Base-by-base conservation (phyloP, 805 yeast species). In the Wickerhamomyces strasburgensis region DNA sequence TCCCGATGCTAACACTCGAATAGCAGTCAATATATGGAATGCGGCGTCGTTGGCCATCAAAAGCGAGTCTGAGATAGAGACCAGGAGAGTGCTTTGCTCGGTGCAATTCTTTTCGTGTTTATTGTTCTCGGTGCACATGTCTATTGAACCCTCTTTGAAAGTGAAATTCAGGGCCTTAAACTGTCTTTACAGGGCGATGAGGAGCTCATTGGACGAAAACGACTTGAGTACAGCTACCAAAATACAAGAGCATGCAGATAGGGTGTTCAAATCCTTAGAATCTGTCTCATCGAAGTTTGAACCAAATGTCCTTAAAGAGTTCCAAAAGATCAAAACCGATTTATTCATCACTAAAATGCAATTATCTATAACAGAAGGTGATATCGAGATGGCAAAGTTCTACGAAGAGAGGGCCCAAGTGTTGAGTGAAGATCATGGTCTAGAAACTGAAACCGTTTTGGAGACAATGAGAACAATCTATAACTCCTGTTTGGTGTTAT, bases 21-120 rank as follows among this genome's bases (percentile, higher is more conserved):
- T 14, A 21, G 57, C 64, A 1, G 55, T 65, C 11, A 53, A 46
- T 13, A 36, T 65, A 9, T 68, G 73, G 73, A 68, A 68, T 40
- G 34, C 56, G 1, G 40, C 60, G 1, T 42, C 62, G 1, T 35
- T 65, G 11, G 38, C 57, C 4, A 40, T 51, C 36, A 62, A 54
- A 31, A 34, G 49, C 2, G 51, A 33, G n/a, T 19, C 42, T n/a
- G 10, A 8, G 0, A 37, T 42, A 6, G 32, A 33, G 0, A 31
- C 46, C 16, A 34, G 40, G 15, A 24, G 29, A 0, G 27, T 57
- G 0, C 31, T 56, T 5, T 46, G 49, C 31, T 39, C 49, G 3
- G 43, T 46, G 11, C 42, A 43, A 38, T 38, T 57, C 21, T 64
- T 63, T 45, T 47, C 61, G 1, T 42, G 61, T 11, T 33, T 64